Evolutionary conservation across 768 basidiomycete genomes (phyloP), one percentile per base, ranked within the genome.

Genomic region (Dioszegia crocea): DNA sequence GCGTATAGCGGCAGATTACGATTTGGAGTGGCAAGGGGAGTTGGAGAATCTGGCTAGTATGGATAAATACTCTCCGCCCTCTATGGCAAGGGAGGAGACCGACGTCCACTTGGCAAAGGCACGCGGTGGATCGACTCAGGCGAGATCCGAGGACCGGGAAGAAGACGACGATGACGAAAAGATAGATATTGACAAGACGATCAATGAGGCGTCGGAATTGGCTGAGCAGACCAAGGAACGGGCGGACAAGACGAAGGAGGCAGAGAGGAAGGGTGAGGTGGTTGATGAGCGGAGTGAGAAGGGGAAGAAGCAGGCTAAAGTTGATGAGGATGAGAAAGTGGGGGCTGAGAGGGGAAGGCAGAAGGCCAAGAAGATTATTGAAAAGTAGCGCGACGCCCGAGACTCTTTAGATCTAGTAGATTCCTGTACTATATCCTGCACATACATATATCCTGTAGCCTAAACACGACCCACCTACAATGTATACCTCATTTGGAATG

Each of bases 1-100:
- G 27, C 78, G 80, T 51, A 84, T 87, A 59, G 82, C 83, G 26
- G 80, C 82, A 63, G 85, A 87, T 72, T 86, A 87, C 57, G 84
- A 84, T 62, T 72, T 80, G 52, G 73, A 75, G 31, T 77, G 78
- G 76, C 70, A 73, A 52, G 77, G 75, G 24, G 71, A 79, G 38
- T 77, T 78, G 36, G 71, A 77, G 23, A 73, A 70, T 36, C 57
- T 73, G 0, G 38, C 38, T 9, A 44, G 38, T 30, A 27, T 45
- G 39, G 27, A 30, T 26, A 54, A 43, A 23, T 43, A 41, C 52
- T 44, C 24, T 27, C 43, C 54, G 10, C 29, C 24, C 3, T 17
- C 12, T 31, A 47, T 4, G 9, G 21, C 10, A 31, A 29, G 30
- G 36, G n/a, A n/a, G n/a, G n/a, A n/a, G n/a, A n/a, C n/a, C n/a